Conservation (phyloP, 345 rosid species). For the Pelargonium nanum region DNA sequence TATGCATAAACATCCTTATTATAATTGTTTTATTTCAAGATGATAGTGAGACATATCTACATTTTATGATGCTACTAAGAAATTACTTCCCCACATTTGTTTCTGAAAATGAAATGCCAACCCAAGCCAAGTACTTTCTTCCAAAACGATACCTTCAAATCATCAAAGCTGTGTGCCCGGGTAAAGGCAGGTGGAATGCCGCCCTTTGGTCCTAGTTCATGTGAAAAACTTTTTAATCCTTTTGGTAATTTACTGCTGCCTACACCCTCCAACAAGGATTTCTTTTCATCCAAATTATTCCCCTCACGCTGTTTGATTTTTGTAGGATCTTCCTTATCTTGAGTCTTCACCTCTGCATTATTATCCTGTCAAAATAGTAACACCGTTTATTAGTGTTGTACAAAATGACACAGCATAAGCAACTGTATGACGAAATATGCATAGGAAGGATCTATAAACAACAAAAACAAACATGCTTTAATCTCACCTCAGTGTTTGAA, state of each 20-base stretch:
- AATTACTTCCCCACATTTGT: not conserved
- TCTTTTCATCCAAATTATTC: slow-evolving; percentile 14
- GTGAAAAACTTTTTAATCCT: slow-evolving; percentile 62
- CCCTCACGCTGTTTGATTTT: slow-evolving; percentile 19
- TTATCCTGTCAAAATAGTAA: slow-evolving; percentile 30
- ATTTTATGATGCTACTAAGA: not conserved
- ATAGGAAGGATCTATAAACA: not conserved
- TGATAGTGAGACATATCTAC: not conserved
- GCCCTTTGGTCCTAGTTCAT: slow-evolving; percentile 64
- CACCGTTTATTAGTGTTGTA: slow-evolving; percentile 1
- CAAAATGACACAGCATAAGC: slow-evolving; percentile 2
- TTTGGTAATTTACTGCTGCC: slow-evolving; percentile 29
- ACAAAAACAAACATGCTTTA: no score
- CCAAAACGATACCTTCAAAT: slow-evolving; percentile 39
- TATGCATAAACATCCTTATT: not conserved
- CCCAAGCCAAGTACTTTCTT: slow-evolving; percentile 1
- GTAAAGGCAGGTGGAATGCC: slow-evolving; percentile 40
- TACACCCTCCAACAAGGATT: slow-evolving; percentile 21
- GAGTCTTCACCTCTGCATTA: slow-evolving; percentile 19
- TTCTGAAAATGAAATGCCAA: slow-evolving; percentile 3
- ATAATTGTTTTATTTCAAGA: not conserved
- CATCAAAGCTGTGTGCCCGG: slow-evolving; percentile 61
- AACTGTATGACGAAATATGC: not conserved
- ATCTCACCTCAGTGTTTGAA: slow-evolving; percentile 37
- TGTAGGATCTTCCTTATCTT: slow-evolving; percentile 20